These are phyloP conservation scores for Pseudonitzschia pungens DNA, from an alignment of 108 stramenopile genomes.

Conservation along the genomic window DNA sequence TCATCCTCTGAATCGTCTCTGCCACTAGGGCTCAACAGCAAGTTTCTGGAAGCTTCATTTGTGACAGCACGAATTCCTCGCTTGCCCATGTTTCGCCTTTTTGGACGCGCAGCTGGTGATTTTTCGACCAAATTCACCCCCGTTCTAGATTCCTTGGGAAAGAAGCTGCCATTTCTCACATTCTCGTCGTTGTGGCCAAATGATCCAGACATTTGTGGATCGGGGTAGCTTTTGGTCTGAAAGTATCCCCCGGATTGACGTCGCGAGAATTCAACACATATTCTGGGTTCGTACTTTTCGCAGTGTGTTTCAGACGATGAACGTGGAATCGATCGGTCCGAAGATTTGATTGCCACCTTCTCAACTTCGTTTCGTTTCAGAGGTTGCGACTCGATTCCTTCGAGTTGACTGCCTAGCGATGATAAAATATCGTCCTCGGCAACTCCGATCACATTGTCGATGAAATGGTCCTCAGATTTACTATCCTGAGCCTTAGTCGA, in stretches of 20 bases:
- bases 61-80: not conserved
- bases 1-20: not conserved
- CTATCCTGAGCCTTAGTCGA: not conserved
- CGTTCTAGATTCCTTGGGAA: not conserved
- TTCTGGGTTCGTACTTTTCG: not conserved
- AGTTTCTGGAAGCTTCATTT: slow-evolving; percentile 7
- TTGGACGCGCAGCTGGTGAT: not conserved
- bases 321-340: not conserved
- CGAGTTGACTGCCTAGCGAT: slow-evolving; percentile 4
- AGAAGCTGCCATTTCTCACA: not conserved
- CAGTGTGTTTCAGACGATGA: not conserved
- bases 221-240: not conserved
- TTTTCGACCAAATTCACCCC: not conserved
- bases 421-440: not conserved
- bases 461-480: not conserved
- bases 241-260: slow-evolving; percentile 1
- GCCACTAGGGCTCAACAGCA: not conserved
- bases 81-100: not conserved
- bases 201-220: not conserved
- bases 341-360: not conserved
- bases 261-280: slow-evolving; percentile 4
- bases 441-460: not conserved
- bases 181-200: not conserved
- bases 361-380: not conserved
- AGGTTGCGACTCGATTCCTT: not conserved